Conservation (phyloP, 768 basidiomycete genomes). For the Termitomyces sp. region DNA sequence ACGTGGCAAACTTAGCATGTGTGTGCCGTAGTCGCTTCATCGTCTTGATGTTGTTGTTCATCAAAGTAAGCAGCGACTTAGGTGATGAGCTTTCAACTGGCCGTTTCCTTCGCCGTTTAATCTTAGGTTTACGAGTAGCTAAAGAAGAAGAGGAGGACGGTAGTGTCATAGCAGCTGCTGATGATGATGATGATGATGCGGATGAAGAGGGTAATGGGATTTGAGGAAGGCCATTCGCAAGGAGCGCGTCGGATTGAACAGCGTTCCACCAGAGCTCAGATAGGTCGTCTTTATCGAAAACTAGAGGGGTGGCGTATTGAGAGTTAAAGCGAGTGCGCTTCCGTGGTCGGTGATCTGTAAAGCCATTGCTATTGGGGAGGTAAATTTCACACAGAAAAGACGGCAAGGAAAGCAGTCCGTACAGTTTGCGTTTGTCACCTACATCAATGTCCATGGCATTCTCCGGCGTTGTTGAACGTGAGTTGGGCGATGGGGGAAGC, state of each 20-base stretch:
- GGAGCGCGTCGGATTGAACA: conserved; percentile 51
- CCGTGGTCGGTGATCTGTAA: conserved; percentile 41
- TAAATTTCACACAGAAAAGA: neutral
- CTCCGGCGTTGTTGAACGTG: conserved; percentile 15
- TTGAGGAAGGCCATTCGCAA: conserved; percentile 59
- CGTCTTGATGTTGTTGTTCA: conserved; percentile 75
- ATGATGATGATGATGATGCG: neutral
- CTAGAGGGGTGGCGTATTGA: conserved; percentile 29
- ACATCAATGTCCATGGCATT: conserved; percentile 24
- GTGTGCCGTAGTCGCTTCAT: conserved; percentile 69
- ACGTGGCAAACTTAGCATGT: conserved; percentile 62
- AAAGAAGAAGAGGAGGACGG: conserved; percentile 13
- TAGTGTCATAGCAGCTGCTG: neutral
- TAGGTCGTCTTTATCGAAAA: conserved; percentile 36
- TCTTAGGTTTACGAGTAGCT: conserved; percentile 17
- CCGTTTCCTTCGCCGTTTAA: conserved; percentile 29
- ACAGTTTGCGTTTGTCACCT: conserved; percentile 69
- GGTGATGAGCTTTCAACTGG: conserved; percentile 9
- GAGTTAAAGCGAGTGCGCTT: conserved; percentile 55
- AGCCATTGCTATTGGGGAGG: conserved; percentile 22
- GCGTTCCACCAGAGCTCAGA: conserved; percentile 74
- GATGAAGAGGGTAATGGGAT: conserved; percentile 39
- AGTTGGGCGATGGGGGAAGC: conserved; percentile 27
- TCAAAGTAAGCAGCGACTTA: conserved; percentile 54
- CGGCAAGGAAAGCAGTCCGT: conserved; percentile 14